Conservation (phyloP, 2,329 filamentous ascomycete genomes). For the Clarireedia paspali region DNA sequence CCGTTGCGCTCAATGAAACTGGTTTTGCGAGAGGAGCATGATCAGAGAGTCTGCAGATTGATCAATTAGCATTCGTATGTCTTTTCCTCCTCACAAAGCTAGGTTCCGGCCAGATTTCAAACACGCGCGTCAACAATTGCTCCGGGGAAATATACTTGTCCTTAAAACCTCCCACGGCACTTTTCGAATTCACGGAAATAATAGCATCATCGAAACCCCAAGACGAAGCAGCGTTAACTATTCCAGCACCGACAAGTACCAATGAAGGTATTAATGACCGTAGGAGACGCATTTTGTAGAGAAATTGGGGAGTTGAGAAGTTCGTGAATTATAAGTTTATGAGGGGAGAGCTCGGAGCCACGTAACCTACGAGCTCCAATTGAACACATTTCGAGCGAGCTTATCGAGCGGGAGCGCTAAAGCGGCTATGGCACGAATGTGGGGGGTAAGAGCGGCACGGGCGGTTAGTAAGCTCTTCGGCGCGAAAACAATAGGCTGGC, state of each 20-base stretch:
- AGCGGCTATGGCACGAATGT: not conserved
- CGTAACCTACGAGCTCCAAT: slow-evolving; percentile 8
- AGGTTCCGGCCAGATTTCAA: not conserved
- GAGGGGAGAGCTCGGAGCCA: slow-evolving; percentile 7
- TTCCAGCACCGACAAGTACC: slow-evolving; percentile 34
- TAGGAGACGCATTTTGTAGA: slow-evolving; percentile 34
- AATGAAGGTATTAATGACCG: slow-evolving; percentile 35
- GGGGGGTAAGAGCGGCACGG: not conserved
- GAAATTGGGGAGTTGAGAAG: not conserved
- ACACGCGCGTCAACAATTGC: not conserved
- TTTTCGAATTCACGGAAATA: slow-evolving; percentile 56
- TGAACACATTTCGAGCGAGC: slow-evolving; percentile 7
- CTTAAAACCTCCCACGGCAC: slow-evolving; percentile 43
- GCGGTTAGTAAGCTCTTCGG: too few relatives aligned
- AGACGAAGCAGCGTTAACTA: slow-evolving; percentile 37
- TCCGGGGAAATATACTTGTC: slow-evolving; percentile 49
- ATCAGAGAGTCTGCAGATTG: slow-evolving; percentile 21
- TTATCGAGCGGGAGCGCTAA: slow-evolving; percentile 4
- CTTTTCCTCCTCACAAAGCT: not conserved
- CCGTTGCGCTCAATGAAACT: slow-evolving; percentile 57
- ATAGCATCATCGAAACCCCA: slow-evolving; percentile 72
- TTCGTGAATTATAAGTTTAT: not conserved
- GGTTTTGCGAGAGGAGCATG: slow-evolving; percentile 44
- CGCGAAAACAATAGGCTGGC: too few relatives aligned
- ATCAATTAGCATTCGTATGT: slow-evolving; percentile 11